Evolutionary conservation across 2,329 filamentous ascomycete species (phyloP), one percentile per base, ranked within the genome.

Genomic region (Fusarium nygamai): DNA sequence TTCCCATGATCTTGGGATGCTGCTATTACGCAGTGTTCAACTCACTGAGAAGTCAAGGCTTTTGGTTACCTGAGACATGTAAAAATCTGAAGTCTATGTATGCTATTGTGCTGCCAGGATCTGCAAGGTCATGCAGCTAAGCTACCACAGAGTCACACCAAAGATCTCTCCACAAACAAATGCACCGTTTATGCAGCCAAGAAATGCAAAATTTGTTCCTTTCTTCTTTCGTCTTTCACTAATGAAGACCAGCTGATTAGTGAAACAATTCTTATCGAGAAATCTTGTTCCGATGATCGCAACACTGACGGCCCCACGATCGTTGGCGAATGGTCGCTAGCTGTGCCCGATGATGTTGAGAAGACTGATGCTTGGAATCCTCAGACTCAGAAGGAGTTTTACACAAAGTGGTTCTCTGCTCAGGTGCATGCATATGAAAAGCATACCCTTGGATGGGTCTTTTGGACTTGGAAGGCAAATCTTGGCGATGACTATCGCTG

Each of bases 291-390:
- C 22, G 83, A 85, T 69, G 81, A 87, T 70, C 84, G 85, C 48
- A 82, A 81, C 69, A 80, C 80, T 20, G 84, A 86, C 72, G 75
- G 75, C 11, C 63, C 68, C 8, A 85, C 85, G 38, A 84, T 92
- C 31, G 84, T 91, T 8, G 89, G 89, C 41, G 90, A 92, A 78
- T 92, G 88, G 85, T 86, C 85, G 60, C 76, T 92, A 27, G 83
- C 83, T 60, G 84, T 88, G 6, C 85, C 87, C 6, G 84, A 87
- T 71, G 72, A 85, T 48, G 83, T 88, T 17, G 82, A 90, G 78
- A 80, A 79, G 74, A 84, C 77, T 10, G 67, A 79, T 17, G 85
- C 80, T 16, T 78, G 77, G 77, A 76, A 61, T 27, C 64, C 76
- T 24, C 63, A 68, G 39, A 53, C 46, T 20, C 68, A 78, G 7